Evolutionary conservation across 2,329 filamentous ascomycete genomes (phyloP), one percentile per base, ranked within the genome.

Genomic region (Parastagonospora avenae): DNA sequence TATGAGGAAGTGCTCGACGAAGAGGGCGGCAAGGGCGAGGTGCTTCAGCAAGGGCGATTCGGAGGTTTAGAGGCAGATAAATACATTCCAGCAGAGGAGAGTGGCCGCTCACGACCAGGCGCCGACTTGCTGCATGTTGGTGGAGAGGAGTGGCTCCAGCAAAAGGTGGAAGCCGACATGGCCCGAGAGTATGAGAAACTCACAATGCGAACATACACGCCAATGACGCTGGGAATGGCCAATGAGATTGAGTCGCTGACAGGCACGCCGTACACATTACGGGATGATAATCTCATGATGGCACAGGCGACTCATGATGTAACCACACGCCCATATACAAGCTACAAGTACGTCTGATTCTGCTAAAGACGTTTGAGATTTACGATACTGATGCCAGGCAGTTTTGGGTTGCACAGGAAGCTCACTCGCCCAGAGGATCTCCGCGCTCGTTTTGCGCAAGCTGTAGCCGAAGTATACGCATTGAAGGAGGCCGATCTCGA

Each of bases 381-480:
- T 9, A 14, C 2, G 14, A 29, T 41, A 35, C 30, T 48, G 12
- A 48, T n/a, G 19, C 6, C 12, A 16, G 10, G 14, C 32, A 67
- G 64, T 49, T 70, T 68, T 41, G 69, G 66, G 29, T 51, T 62
- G 28, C 46, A 57, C 27, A 52, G 50, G 40, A 62, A 60, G 16
- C 48, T 54, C 11, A 54, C 52, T 4, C 54, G 55, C 12, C 38
- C 53, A 7, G 38, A 50, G 12, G 50, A 62, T 9, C 56, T 71
- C 12, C 62, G 62, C 39, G 70, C 64, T 37, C 75, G 79, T 29
- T 76, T 86, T 35, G 81, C 83, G 54, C 79, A 82, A 54, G 79
- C 84, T 4, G 73, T 82, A 9, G 79, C 86, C 4, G 84, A 88
- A 63, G 70, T 84, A 4, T 78, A 80, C 52, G 70, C 81, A 2